Percentiles rank a stretch among this genome's conserved stretches.
Evolutionary conservation across 2,329 filamentous ascomycete species (phyloP).

Genomic region (Colletotrichum noveboracense): DNA sequence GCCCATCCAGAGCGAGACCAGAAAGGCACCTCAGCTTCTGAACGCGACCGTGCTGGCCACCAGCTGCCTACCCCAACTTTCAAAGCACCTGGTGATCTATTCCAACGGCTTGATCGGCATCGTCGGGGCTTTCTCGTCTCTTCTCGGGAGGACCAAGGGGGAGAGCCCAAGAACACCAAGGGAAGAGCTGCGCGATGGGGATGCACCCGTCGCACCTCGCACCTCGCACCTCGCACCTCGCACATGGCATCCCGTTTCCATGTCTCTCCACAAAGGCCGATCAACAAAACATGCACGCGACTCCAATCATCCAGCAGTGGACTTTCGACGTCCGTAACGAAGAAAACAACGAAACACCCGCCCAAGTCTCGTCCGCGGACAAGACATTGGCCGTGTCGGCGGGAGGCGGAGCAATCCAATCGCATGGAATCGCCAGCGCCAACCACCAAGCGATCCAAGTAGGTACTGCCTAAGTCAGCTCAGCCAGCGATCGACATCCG

Average conservation of each 20-base stretch:
- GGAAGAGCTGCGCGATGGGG: not conserved
- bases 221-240: not conserved
- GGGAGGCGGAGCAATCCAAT: not conserved
- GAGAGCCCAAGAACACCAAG: not conserved
- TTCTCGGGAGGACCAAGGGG: slow-evolving; percentile 1
- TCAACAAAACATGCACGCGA: not conserved
- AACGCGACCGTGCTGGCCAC: not conserved
- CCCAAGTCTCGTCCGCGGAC: slow-evolving; percentile 3
- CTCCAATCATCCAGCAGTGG: not conserved
- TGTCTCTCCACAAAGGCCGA: not conserved
- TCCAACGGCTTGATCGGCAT: slow-evolving; percentile 10
- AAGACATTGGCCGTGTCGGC: not conserved
- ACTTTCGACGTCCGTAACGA: not conserved
- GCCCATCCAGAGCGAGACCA: not conserved
- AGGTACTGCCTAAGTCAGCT: not conserved
- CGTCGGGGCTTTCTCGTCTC: slow-evolving; percentile 16
- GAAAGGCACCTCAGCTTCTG: not conserved
- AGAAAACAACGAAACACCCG: not conserved
- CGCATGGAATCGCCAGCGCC: not conserved
- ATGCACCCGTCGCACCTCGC: not conserved
- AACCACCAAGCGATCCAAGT: not conserved
- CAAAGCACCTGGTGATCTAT: not conserved
- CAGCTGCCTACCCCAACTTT: not conserved
- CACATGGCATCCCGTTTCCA: not conserved
- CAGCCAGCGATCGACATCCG: not conserved